A percentile compares a stretch with the other conserved stretches of the same genome.
These are phyloP conservation scores for Phylloporus sp. DNA, from an alignment of 768 basidiomycete species.

Conservation along the genomic window DNA sequence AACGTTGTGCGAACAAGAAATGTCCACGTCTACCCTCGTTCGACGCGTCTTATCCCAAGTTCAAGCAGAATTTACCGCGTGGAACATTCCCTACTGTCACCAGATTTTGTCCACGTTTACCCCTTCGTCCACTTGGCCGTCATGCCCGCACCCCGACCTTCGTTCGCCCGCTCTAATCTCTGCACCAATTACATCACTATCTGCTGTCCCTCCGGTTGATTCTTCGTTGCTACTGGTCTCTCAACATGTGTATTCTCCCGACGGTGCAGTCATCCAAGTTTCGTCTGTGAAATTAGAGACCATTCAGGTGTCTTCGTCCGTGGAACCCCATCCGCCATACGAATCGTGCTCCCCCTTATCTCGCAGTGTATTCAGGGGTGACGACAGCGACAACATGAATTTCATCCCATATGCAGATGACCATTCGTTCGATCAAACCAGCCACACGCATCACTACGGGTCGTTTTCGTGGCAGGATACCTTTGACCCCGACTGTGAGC, in stretches of 20 bases:
- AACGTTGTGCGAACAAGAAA: slow-evolving; percentile 2
- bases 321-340: slow-evolving; percentile 39
- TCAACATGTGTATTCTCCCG: slow-evolving; percentile 14
- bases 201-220: neutral
- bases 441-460: slow-evolving; percentile 40
- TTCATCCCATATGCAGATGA: slow-evolving; percentile 67
- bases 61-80: slow-evolving; percentile 20
- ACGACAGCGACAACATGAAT: slow-evolving; percentile 51
- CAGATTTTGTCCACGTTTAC: slow-evolving; percentile 13
- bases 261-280: slow-evolving; percentile 9
- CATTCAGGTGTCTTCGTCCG: slow-evolving; percentile 1
- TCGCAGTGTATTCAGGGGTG: slow-evolving; percentile 47
- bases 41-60: slow-evolving; percentile 17
- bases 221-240: neutral
- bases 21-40: slow-evolving; percentile 10
- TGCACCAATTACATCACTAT: neutral
- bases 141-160: slow-evolving; percentile 10
- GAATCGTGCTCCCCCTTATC: slow-evolving; percentile 51
- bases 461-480: slow-evolving; percentile 48
- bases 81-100: slow-evolving; percentile 15
- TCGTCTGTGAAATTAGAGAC: slow-evolving; percentile 14
- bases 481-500: slow-evolving; percentile 40
- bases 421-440: slow-evolving; percentile 39
- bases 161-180: slow-evolving; percentile 1
- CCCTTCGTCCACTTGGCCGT: slow-evolving; percentile 14